Percentiles rank a stretch among this genome's conserved stretches.
Conservation (phyloP, 176 grass and related monocot species). For the Triticum aestivum region DNA sequence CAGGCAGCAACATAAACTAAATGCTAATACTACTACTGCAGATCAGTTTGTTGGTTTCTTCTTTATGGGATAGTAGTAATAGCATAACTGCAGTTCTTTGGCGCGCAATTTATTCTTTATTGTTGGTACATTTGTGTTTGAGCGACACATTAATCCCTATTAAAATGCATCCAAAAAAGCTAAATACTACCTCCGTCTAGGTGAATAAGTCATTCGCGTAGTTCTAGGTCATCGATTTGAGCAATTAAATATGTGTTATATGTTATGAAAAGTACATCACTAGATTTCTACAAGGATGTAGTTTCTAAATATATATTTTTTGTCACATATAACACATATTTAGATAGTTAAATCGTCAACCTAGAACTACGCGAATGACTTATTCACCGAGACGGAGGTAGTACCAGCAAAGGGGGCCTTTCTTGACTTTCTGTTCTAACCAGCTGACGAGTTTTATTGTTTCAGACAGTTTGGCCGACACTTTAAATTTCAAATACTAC, state of each 20-base stretch:
- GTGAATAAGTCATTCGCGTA: too few relatives aligned
- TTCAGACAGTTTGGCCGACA: background rate
- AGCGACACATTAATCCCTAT: background rate
- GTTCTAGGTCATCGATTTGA: too few relatives aligned
- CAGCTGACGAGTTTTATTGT: background rate
- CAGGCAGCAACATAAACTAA: background rate
- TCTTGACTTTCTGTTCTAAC: background rate
- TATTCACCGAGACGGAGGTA: too few relatives aligned
- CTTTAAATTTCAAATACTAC: background rate
- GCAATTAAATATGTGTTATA: too few relatives aligned
- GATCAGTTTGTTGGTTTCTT: slow-evolving; percentile 4
- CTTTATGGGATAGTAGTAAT: background rate
- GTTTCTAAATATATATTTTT: too few relatives aligned
- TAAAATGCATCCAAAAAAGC: background rate
- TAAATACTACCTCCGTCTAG: too few relatives aligned
- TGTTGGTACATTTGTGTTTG: background rate
- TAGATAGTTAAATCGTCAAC: too few relatives aligned
- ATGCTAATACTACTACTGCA: background rate
- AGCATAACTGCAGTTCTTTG: background rate
- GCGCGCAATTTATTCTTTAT: background rate
- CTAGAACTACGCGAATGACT: too few relatives aligned
- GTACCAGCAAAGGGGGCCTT: background rate
- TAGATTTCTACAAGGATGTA: too few relatives aligned
- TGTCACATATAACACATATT: too few relatives aligned
- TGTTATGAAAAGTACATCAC: too few relatives aligned